Evolutionary conservation across 192 early-diverging fungal genomes (phyloP).

Genomic region (Coemansia asiatica): DNA sequence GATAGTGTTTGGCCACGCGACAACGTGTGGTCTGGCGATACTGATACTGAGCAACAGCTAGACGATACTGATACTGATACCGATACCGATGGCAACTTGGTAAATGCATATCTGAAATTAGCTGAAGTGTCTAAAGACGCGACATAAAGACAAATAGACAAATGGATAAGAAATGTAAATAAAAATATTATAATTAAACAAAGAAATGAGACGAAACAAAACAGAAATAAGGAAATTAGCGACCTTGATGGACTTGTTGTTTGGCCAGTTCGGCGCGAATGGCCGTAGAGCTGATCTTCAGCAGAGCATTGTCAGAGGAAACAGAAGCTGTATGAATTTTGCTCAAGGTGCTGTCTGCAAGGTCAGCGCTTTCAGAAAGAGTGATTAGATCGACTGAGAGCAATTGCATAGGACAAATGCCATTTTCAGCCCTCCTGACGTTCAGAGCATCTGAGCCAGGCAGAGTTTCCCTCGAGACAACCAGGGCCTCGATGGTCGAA

Average conservation of each 20-base stretch:
- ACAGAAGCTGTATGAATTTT: conserved; percentile 5
- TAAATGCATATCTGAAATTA: conserved; percentile 25
- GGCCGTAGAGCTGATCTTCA: conserved; percentile 80
- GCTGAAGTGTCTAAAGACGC: background rate
- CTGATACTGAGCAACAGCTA: background rate
- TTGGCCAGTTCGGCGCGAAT: conserved; percentile 59
- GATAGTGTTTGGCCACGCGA: conserved; percentile 8
- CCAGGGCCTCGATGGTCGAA: conserved; percentile 71
- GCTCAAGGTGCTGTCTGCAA: conserved; percentile 16
- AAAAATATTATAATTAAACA: background rate
- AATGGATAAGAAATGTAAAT: background rate
- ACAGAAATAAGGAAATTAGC: background rate
- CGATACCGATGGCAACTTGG: conserved; percentile 13
- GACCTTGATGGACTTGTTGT: conserved; percentile 15
- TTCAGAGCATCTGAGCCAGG: conserved; percentile 79
- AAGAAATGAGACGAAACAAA: background rate
- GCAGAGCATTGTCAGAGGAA: conserved; percentile 49
- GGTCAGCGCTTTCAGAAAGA: conserved; percentile 23
- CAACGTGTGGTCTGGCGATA: background rate
- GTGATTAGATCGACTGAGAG: conserved; percentile 68
- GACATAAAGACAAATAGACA: background rate
- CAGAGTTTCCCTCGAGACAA: conserved; percentile 81
- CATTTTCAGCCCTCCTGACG: conserved; percentile 60
- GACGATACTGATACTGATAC: background rate
- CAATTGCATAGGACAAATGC: conserved; percentile 60